Percentiles rank a stretch among this genome's conserved stretches.
Evolutionary conservation across 176 grass and related monocot species (phyloP).

Genomic region (Panicum miliaceum): DNA sequence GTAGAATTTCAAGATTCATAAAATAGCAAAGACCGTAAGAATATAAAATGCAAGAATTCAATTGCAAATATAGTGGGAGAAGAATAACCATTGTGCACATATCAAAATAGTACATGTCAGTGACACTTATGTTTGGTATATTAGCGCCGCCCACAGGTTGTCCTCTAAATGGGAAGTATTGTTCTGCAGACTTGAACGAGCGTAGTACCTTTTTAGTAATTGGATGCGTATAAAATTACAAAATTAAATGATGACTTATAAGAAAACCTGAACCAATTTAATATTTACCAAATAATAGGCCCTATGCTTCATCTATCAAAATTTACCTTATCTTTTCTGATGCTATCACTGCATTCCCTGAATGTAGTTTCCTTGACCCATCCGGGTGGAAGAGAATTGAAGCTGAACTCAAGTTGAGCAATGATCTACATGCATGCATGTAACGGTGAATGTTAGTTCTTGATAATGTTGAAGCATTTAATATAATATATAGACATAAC

Average conservation of each 20-base stretch:
- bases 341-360: not conserved
- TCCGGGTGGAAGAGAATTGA: no score
- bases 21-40: not conserved
- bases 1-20: not conserved
- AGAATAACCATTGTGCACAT: not conserved
- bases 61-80: not conserved
- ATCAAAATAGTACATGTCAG: conserved; percentile 1
- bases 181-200: not conserved
- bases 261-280: not conserved
- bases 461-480: no score
- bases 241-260: not conserved
- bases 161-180: not conserved
- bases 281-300: not conserved
- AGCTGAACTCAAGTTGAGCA: no score
- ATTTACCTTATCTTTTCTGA: not conserved
- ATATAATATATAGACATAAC: no score
- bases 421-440: no score
- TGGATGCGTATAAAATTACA: not conserved
- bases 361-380: no score
- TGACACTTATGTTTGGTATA: not conserved
- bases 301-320: not conserved
- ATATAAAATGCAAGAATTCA: not conserved
- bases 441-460: no score
- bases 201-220: not conserved
- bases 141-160: no score